Evolutionary conservation across 2,329 filamentous ascomycete genomes (phyloP).

Genomic region (Cylindrodendrum hubeiense): DNA sequence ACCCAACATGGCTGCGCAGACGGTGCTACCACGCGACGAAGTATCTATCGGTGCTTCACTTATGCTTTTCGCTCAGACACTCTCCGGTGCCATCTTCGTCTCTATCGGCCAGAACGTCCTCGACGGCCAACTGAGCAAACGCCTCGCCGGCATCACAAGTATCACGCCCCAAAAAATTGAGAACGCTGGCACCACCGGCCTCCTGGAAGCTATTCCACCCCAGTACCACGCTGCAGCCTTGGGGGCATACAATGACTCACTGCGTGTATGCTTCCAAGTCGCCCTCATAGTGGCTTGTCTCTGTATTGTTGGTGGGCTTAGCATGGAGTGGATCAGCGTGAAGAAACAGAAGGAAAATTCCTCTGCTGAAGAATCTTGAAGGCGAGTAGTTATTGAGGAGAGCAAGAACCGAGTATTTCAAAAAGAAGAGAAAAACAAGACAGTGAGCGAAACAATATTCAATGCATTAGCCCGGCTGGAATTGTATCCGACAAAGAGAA

Average conservation of each 20-base stretch:
- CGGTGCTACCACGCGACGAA: constrained; percentile 55
- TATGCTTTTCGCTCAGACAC: constrained; percentile 60
- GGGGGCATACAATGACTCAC: constrained; percentile 66
- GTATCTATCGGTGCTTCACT: constrained; percentile 61
- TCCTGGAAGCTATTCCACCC: constrained; percentile 14
- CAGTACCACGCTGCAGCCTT: constrained; percentile 26
- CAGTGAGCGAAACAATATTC: no score
- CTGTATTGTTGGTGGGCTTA: constrained; percentile 61
- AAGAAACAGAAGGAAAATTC: constrained; percentile 3
- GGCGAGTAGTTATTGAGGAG: no score
- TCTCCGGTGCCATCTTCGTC: constrained; percentile 63
- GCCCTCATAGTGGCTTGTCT: constrained; percentile 61
- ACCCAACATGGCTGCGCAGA: constrained; percentile 59
- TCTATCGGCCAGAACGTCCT: constrained; percentile 65
- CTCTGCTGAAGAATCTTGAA: neutral
- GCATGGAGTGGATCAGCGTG: constrained; percentile 66
- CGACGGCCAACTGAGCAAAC: constrained; percentile 55
- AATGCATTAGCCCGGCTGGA: no score
- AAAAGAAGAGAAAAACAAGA: neutral
- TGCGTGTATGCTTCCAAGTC: constrained; percentile 68
- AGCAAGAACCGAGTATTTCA: neutral
- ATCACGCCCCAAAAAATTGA: constrained; percentile 27
- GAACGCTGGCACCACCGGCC: constrained; percentile 15
- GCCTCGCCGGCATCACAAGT: constrained; percentile 14
- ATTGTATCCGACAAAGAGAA: no score